Base-by-base conservation (phyloP, 371 early-diverging fungal genomes). In the Mortierella sp. region DNA sequence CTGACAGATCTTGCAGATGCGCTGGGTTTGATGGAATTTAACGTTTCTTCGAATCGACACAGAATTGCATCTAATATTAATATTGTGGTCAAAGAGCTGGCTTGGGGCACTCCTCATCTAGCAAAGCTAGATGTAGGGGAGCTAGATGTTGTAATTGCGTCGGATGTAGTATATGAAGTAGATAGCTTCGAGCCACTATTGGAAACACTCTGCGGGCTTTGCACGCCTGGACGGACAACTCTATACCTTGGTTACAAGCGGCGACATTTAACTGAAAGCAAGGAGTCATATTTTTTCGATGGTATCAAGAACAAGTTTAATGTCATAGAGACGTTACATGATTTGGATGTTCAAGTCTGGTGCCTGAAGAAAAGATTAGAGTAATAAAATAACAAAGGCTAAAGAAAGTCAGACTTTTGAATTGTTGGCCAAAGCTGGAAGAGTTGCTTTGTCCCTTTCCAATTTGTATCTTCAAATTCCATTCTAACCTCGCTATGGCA, bases 241-340 rank as follows among this genome's bases (percentile, higher is more conserved):
- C 85, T 90, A 13, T 90, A 86, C 31, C 83, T 90, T 47, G 90
- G 89, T 0, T 89, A 88, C 72, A 90, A 90, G 58, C 85, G 86
- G 9, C 78, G 90, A 58, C 86, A 84, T 28, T 72, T 89, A 19
- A 69, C 72, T 55, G 66, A 45, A 17, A 68, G 47, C 0, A 85
- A 83, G 35, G 90, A 90, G 55, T 32, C 26, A 0, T 43, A 62
- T 9, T 90, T 90, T 53, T 89, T 89, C 84, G 65, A 70, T 3
- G 22, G 49, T n/a, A 51, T 82, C 12, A 23, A 29, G 5, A 13
- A 7, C 1, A 49, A 43, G 17, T 83, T 83, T 43, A 31, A 32
- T 0, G 62, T 66, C 3, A 40, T 57, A 29, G 57, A 72, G 31
- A 26, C 49, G 29, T 23, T 32, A 42, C 53, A 67, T n/a, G 72